phyloP scores from a whole-genome alignment of 441 rosid species.

The Oxalis stricta region DNA sequence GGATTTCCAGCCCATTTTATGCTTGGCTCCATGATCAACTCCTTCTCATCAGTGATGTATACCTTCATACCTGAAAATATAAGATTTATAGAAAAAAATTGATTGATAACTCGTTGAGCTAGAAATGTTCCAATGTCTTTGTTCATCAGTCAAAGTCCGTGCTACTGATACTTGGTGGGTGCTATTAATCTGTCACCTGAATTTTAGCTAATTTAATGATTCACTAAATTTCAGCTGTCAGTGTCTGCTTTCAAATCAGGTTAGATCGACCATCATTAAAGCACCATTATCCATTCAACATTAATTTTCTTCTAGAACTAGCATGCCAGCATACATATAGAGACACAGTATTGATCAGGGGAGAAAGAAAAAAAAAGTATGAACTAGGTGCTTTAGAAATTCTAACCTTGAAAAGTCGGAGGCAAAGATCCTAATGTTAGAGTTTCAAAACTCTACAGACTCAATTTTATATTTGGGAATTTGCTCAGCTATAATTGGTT shows the following conservation, averaged over 20 bases:
- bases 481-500: constrained; percentile 83
- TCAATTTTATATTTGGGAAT: constrained; percentile 91
- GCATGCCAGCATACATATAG: no score
- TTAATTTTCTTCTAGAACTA: no score
- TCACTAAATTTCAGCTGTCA: no score
- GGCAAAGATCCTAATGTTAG: constrained; percentile 86
- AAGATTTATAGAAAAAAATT: background rate
- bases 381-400: background rate
- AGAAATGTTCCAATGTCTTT: no score
- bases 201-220: no score
- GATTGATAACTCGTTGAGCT: no score
- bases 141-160: no score
- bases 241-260: no score
- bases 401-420: constrained; percentile 74
- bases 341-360: background rate
- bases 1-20: constrained; percentile 94
- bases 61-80: constrained; percentile 76
- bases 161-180: no score
- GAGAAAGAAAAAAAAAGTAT: background rate
- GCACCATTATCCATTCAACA: no score
- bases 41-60: constrained; percentile 88
- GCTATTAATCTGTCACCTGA: no score
- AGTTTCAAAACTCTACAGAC: constrained; percentile 69
- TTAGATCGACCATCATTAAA: no score
- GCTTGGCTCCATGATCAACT: constrained; percentile 91